A percentile compares a stretch with the other conserved stretches of the same genome.
These are phyloP conservation scores for Phyllosticta paracitricarpa DNA, from an alignment of 2,329 filamentous ascomycete genomes.

Conservation along the genomic window DNA sequence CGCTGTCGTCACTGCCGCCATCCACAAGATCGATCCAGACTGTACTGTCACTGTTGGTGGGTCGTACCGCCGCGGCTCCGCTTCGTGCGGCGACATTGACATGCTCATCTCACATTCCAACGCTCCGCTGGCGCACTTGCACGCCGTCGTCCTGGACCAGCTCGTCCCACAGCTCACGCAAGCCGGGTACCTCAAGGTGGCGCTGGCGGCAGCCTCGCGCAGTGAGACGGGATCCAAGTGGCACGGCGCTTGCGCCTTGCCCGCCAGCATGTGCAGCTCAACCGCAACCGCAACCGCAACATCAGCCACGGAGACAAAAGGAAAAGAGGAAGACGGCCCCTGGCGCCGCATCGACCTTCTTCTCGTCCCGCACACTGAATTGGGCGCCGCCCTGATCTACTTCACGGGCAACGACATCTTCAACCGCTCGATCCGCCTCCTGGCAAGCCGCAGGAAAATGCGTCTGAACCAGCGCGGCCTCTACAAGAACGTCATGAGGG, in stretches of 20 bases:
- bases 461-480: conserved; percentile 74
- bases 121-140: conserved; percentile 44
- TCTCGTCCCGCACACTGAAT: conserved; percentile 66
- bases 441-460: conserved; percentile 76
- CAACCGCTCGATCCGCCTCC: conserved; percentile 71
- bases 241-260: conserved; percentile 75
- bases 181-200: conserved; percentile 57
- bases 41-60: conserved; percentile 69
- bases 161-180: conserved; percentile 54
- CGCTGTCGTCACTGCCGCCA: conserved; percentile 49
- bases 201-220: conserved; percentile 50
- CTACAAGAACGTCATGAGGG: conserved; percentile 59
- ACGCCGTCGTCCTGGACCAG: conserved; percentile 49
- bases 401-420: conserved; percentile 96
- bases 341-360: conserved; percentile 83
- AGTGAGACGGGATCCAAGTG: conserved; percentile 55
- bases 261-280: conserved; percentile 24
- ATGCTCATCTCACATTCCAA: conserved; percentile 65
- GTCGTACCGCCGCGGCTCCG: conserved; percentile 72
- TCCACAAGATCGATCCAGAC: conserved; percentile 49
- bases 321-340: conserved; percentile 25
- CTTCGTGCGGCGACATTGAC: conserved; percentile 72
- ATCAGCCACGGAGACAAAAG: neutral
- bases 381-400: conserved; percentile 82
- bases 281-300: conserved; percentile 15